A percentile compares a stretch with the other conserved stretches of the same genome.
phyloP scores from a whole-genome alignment of 345 rosid genomes.

The Moringa oleifera region DNA sequence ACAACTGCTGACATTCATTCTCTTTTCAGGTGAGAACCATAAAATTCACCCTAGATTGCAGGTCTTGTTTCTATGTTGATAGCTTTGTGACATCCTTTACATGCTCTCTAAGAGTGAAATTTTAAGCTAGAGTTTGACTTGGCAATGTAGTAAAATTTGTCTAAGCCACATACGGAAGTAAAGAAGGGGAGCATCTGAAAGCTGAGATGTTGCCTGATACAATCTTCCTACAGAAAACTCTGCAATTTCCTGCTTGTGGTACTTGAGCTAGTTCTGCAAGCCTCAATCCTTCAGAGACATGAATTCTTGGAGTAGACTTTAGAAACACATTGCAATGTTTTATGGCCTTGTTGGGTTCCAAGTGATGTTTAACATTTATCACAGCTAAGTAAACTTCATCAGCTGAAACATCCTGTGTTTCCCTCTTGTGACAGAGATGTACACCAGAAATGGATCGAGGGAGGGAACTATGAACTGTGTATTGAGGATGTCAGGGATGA shows the following conservation, averaged over 20 bases:
- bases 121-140: not conserved
- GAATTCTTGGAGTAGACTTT: slow-evolving; percentile 1
- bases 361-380: not conserved
- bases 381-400: not conserved
- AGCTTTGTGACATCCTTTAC: too few species aligned
- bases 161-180: slow-evolving; percentile 53
- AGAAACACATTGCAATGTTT: not conserved
- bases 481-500: slow-evolving; percentile 98
- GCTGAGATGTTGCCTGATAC: slow-evolving; percentile 87
- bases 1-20: slow-evolving; percentile 97
- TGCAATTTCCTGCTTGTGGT: slow-evolving; percentile 83
- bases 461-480: slow-evolving; percentile 94
- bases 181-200: slow-evolving; percentile 84
- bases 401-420: slow-evolving; percentile 6
- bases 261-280: slow-evolving; percentile 56
- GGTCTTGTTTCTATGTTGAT: too few species aligned
- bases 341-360: not conserved
- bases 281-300: slow-evolving; percentile 65
- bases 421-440: slow-evolving; percentile 63
- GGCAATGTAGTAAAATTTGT: not conserved
- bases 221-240: slow-evolving; percentile 81
- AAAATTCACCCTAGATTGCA: not conserved
- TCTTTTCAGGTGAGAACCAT: slow-evolving; percentile 77
- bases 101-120: too few species aligned
- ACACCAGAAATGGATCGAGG: slow-evolving; percentile 99